Evolutionary conservation across 1,284 basidiomycete species (phyloP).

Genomic region (Pyrrhoderma lamaoense): DNA sequence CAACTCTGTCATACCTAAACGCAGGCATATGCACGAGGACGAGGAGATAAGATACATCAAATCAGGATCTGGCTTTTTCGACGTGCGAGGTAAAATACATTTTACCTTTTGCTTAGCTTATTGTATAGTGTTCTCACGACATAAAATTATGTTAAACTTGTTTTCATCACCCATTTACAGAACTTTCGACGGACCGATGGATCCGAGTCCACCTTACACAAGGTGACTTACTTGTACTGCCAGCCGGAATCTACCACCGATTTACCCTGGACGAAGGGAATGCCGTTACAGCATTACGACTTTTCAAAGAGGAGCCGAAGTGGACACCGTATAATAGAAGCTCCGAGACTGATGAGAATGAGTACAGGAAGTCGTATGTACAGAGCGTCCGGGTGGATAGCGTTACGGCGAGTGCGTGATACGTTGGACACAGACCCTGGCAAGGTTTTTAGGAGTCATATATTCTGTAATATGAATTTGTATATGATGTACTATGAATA

Average conservation of each 20-base stretch:
- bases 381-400: conserved; percentile 31
- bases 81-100: conserved; percentile 53
- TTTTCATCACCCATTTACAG: conserved; percentile 28
- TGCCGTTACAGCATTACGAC: conserved; percentile 61
- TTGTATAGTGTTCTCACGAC: neutral
- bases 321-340: conserved; percentile 73
- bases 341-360: conserved; percentile 53
- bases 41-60: conserved; percentile 87
- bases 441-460: too few relatives aligned
- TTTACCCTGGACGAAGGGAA: conserved; percentile 70
- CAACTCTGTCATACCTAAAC: conserved; percentile 7
- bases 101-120: too few relatives aligned
- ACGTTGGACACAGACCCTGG: too few relatives aligned
- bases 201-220: conserved; percentile 61
- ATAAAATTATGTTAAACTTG: conserved; percentile 14
- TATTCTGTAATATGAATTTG: too few relatives aligned
- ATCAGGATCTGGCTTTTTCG: conserved; percentile 79
- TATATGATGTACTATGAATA: too few relatives aligned
- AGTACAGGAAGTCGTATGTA: conserved; percentile 57
- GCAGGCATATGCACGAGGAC: conserved; percentile 83
- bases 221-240: conserved; percentile 70
- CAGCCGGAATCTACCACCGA: conserved; percentile 78
- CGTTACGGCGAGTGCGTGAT: neutral
- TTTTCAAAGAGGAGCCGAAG: conserved; percentile 86
- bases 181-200: conserved; percentile 57